phyloP scores from a whole-genome alignment of 495 filamentous ascomycete species.

The Lophium mytilinum region DNA sequence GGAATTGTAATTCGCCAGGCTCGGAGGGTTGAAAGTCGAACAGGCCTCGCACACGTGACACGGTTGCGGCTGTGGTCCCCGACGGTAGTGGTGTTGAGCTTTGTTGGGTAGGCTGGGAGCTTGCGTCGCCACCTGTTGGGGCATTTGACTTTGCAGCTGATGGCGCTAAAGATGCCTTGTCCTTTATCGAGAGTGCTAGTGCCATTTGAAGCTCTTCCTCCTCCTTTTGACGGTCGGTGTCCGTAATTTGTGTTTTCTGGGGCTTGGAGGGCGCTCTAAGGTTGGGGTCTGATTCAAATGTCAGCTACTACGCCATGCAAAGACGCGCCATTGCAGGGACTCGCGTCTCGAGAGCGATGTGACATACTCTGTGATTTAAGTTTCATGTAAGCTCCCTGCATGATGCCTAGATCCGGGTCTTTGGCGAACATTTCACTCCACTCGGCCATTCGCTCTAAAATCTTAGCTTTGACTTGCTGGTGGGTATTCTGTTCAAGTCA shows the following conservation, averaged over 20 bases:
- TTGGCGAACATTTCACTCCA: conserved; percentile 92
- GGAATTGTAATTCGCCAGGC: conserved; percentile 87
- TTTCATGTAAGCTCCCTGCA: conserved; percentile 90
- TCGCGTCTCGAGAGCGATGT: neutral
- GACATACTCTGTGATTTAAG: conserved; percentile 66
- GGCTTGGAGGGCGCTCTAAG: conserved; percentile 88
- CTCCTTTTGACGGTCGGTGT: conserved; percentile 85
- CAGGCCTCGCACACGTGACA: conserved; percentile 85
- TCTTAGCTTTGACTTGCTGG: conserved; percentile 92
- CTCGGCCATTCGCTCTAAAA: conserved; percentile 89
- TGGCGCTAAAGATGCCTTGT: conserved; percentile 43
- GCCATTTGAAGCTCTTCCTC: conserved; percentile 98
- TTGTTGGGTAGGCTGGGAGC: conserved; percentile 24
- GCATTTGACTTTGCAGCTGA: conserved; percentile 20
- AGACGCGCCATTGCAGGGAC: neutral
- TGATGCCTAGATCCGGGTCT: conserved; percentile 90
- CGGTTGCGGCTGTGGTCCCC: conserved; percentile 91
- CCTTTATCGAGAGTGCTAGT: conserved; percentile 81
- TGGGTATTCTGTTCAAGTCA: conserved; percentile 64
- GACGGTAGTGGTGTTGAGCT: conserved; percentile 47
- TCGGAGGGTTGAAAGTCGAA: conserved; percentile 95
- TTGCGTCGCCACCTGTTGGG: conserved; percentile 10
- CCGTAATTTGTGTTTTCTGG: conserved; percentile 81
- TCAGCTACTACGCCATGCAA: neutral
- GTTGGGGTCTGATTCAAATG: conserved; percentile 63